Conservation (phyloP, 1,284 basidiomycete species). For the Irpex lacteus region DNA sequence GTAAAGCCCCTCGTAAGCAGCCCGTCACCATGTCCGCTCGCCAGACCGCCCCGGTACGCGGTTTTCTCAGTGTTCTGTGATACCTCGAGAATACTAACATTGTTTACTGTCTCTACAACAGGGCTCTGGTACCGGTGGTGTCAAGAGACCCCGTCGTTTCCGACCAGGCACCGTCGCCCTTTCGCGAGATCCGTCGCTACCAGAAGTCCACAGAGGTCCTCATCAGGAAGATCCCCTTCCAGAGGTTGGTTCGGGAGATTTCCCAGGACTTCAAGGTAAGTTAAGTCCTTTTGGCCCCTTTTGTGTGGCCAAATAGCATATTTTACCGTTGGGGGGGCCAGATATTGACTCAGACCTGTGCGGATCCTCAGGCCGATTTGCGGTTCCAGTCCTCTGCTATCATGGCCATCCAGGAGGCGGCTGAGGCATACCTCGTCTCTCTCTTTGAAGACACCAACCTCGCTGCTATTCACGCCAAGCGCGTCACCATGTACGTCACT, state of each 20-base stretch:
- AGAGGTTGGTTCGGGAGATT: constrained; percentile 89
- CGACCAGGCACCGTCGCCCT: constrained; percentile 95
- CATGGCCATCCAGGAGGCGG: constrained; percentile 93
- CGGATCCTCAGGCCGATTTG: constrained; percentile 60
- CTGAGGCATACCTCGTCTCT: constrained; percentile 96
- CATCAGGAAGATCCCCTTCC: constrained; percentile 92
- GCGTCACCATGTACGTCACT: constrained; percentile 65
- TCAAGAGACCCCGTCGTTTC: constrained; percentile 97
- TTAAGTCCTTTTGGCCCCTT: constrained; percentile 14
- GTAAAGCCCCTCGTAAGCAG: constrained; percentile 86
- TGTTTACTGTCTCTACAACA: background rate
- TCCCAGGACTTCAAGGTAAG: constrained; percentile 90
- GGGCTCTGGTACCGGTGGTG: constrained; percentile 72
- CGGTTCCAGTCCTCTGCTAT: constrained; percentile 98
- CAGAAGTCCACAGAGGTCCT: constrained; percentile 94
- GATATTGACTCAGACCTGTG: background rate
- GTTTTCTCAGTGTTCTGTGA: constrained; percentile 3
- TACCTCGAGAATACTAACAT: background rate
- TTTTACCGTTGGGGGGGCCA: background rate
- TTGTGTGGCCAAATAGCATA: background rate
- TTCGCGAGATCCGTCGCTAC: constrained; percentile 96
- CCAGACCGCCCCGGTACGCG: constrained; percentile 55
- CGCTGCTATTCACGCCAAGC: constrained; percentile 92
- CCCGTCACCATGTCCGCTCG: constrained; percentile 81
- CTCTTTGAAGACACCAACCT: constrained; percentile 93